Percentiles rank a stretch among this genome's conserved stretches.
These are phyloP conservation scores for Clitopilus passeckerianus DNA, from an alignment of 768 basidiomycete species.

Conservation along the genomic window DNA sequence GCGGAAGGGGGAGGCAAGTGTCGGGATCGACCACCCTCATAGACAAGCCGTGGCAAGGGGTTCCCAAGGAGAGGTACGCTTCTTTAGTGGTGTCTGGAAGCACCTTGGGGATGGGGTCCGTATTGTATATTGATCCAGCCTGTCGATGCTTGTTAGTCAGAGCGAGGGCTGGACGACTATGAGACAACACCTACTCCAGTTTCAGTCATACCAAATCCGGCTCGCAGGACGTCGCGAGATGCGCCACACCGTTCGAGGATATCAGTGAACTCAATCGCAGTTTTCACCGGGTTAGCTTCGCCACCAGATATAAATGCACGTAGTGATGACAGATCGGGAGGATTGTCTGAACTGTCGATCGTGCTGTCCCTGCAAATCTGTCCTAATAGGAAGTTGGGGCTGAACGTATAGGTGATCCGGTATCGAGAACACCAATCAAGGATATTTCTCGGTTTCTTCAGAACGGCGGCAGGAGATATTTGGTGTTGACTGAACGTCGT, in stretches of 20 bases:
- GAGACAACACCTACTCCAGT: neutral
- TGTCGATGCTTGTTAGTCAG: constrained; percentile 4
- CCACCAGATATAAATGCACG: neutral
- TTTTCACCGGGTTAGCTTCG: neutral
- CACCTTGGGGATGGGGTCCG: constrained; percentile 16
- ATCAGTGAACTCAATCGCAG: neutral
- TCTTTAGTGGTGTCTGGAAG: constrained; percentile 8
- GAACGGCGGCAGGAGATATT: neutral
- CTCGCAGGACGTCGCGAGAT: neutral
- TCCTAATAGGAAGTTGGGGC: constrained; percentile 32
- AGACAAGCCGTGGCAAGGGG: constrained; percentile 24
- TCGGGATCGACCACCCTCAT: constrained; percentile 29
- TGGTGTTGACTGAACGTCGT: neutral
- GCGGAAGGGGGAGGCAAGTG: constrained; percentile 18
- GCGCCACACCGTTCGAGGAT: neutral
- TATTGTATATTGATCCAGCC: constrained; percentile 37
- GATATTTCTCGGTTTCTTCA: constrained; percentile 11
- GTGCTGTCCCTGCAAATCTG: constrained; percentile 4
- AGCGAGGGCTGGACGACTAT: neutral
- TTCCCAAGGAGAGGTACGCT: constrained; percentile 31
- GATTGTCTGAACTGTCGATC: neutral
- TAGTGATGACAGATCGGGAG: neutral
- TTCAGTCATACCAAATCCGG: constrained; percentile 2
- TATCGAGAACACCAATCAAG: constrained; percentile 15
- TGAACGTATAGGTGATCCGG: constrained; percentile 18